Evolutionary conservation across 2,329 filamentous ascomycete genomes (phyloP).

Genomic region (Ciborinia camelliae): DNA sequence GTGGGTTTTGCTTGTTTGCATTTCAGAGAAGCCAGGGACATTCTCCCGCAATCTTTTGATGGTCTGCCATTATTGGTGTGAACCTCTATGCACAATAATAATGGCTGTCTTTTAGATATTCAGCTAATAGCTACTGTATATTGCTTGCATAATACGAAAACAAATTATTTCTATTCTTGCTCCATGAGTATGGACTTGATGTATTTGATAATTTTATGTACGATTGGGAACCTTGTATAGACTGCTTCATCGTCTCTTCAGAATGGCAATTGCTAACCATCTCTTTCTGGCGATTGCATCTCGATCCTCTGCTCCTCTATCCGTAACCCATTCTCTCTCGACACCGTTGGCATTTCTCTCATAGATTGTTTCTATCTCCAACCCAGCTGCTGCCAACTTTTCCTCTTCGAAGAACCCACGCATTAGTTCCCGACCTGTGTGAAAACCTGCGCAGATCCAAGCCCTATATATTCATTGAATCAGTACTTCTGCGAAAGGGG

Average conservation of each 20-base stretch:
- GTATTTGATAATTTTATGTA: background rate
- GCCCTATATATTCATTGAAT: conserved; percentile 37
- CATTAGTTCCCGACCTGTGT: conserved; percentile 65
- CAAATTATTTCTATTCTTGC: background rate
- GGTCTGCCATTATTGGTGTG: conserved; percentile 6
- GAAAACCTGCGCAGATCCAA: conserved; percentile 68
- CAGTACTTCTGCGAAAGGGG: conserved; percentile 1
- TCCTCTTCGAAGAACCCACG: conserved; percentile 57
- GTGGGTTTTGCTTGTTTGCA: background rate
- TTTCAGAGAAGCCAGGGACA: background rate
- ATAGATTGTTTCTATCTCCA: conserved; percentile 63
- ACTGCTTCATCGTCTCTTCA: conserved; percentile 38
- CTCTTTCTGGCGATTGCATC: conserved; percentile 61
- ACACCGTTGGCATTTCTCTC: conserved; percentile 65
- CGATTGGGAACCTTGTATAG: background rate
- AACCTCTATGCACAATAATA: conserved; percentile 5
- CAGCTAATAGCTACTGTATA: background rate
- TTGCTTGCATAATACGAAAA: background rate
- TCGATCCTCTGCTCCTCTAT: conserved; percentile 59
- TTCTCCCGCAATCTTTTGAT: background rate
- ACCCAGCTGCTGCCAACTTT: conserved; percentile 46
- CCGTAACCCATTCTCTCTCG: conserved; percentile 58
- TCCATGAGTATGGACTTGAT: background rate
- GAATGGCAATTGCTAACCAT: conserved; percentile 62
- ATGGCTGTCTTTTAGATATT: background rate